Evolutionary conservation across 1,284 basidiomycete species (phyloP).

Genomic region (Ustilago nuda): DNA sequence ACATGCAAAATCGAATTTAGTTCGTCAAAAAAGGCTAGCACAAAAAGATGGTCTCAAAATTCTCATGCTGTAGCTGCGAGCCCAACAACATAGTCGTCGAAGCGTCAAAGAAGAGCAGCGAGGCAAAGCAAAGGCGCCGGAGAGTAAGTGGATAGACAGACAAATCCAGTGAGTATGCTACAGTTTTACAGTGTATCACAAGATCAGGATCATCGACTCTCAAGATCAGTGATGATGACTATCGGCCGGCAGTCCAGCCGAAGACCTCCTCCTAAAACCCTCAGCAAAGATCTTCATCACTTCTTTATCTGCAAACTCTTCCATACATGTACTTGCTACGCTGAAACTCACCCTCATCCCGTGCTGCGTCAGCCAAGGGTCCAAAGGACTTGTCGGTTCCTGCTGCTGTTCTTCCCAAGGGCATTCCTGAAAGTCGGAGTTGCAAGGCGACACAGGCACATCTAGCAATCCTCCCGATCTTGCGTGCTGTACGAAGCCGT

Average conservation of each 20-base stretch:
- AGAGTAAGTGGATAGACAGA: neutral
- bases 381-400: constrained; percentile 24
- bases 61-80: neutral
- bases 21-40: neutral
- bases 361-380: constrained; percentile 27
- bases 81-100: neutral
- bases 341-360: neutral
- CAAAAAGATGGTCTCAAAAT: constrained; percentile 6
- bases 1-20: neutral
- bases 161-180: neutral
- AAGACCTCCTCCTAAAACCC: constrained; percentile 20
- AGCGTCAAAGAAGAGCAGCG: neutral
- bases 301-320: constrained; percentile 14
- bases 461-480: constrained; percentile 11
- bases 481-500: constrained; percentile 2
- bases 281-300: constrained; percentile 33
- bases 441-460: constrained; percentile 42
- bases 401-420: neutral
- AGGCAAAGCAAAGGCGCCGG: neutral
- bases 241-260: constrained; percentile 11
- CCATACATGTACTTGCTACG: neutral
- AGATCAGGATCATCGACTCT: neutral
- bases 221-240: neutral
- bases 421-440: constrained; percentile 11
- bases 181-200: neutral